phyloP scores from a whole-genome alignment of 2,329 filamentous ascomycete genomes.

The Shiraia bambusicola region DNA sequence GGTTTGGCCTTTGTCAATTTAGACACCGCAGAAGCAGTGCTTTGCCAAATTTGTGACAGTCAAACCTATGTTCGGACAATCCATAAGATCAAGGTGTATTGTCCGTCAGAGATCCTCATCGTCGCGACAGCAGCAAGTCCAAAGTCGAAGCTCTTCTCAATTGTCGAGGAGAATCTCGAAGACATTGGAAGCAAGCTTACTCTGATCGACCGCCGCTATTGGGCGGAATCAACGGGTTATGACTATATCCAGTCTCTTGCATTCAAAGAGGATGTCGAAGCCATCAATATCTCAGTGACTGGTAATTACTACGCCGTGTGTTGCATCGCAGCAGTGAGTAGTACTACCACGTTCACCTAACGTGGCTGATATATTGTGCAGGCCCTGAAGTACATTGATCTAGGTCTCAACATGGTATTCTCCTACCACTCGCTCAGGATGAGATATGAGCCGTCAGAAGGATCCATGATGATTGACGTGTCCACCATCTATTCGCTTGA shows the following conservation, averaged over 20 bases:
- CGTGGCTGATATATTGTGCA: slow-evolving; percentile 41
- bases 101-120: slow-evolving; percentile 78
- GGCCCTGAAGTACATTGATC: slow-evolving; percentile 79
- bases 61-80: slow-evolving; percentile 88
- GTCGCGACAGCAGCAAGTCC: slow-evolving; percentile 69
- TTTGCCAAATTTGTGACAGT: slow-evolving; percentile 90
- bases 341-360: slow-evolving; percentile 50
- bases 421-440: slow-evolving; percentile 79
- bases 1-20: slow-evolving; percentile 87
- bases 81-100: slow-evolving; percentile 80
- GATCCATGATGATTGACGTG: slow-evolving; percentile 94
- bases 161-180: slow-evolving; percentile 71
- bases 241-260: slow-evolving; percentile 79
- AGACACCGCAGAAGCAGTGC: slow-evolving; percentile 76
- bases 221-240: slow-evolving; percentile 76
- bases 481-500: slow-evolving; percentile 85
- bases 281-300: slow-evolving; percentile 74
- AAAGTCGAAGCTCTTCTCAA: slow-evolving; percentile 71
- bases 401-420: slow-evolving; percentile 68
- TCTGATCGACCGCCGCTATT: slow-evolving; percentile 73
- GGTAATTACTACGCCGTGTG: slow-evolving; percentile 87
- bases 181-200: slow-evolving; percentile 60
- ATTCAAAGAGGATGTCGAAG: slow-evolving; percentile 75
- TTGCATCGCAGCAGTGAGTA: slow-evolving; percentile 77
- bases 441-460: slow-evolving; percentile 82